Base-by-base conservation (phyloP, 169 alveolate species). In the Plasmodium coatneyi region DNA sequence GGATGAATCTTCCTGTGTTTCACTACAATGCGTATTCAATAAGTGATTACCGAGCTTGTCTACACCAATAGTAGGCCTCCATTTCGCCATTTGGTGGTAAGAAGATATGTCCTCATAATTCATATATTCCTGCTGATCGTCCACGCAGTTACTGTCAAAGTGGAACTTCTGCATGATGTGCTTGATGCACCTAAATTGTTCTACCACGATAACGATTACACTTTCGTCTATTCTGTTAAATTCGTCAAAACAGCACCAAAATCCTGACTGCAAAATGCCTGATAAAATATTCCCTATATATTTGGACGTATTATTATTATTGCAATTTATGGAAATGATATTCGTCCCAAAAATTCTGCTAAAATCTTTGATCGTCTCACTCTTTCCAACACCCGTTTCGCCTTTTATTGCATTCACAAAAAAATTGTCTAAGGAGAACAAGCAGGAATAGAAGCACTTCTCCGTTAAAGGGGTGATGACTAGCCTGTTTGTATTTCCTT, bases 191-290 rank as follows among this genome's bases (percentile, higher is more conserved):
- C 98, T 96, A 92, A 99, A 97, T 96, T 99, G 98, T 94, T 98
- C 97, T 30, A 99, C 99, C 72, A 99, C 99, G 78, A 98, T 99
- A 22, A 99, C 98, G 43, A 99, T 97, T 72, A 98, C 99, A 92
- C 98, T 99, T 25, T 98, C 98, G 71, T 98, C 99, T 84, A 99
- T 99, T 70, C 99, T 97, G 96, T 98, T 99, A 96, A 99, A 99
- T 98, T 99, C 99, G 96, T 99, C 99, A 94, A 99, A 98, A 93
- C 99, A 98, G 22, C 99, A 99, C 99, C 99, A 99, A 92, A 98
- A 97, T 86, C 99, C 99, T 52, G 99, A 97, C 96, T 97, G 95
- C 36, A 98, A 99, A 43, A 98, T 97, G 22, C 99, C 99, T 71
- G 98, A 97, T 93, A 99, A 99, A 96, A 98, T 97, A 92, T 99